A percentile compares a stretch with the other conserved stretches of the same genome.
These are phyloP conservation scores for Xerocomus potaroensis DNA, from an alignment of 768 basidiomycete species.

Conservation along the genomic window DNA sequence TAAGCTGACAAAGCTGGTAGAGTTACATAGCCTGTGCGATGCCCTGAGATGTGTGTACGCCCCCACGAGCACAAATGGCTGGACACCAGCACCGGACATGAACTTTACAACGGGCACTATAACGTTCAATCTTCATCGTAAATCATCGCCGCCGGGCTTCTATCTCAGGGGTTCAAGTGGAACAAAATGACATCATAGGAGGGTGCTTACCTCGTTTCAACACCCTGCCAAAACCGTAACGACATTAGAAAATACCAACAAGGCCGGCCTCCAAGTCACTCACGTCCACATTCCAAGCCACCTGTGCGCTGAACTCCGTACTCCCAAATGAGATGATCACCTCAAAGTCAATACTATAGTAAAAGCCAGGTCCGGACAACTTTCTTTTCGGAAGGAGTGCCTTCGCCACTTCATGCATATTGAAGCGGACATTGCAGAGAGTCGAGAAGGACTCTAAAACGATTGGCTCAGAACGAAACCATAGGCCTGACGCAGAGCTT, in stretches of 20 bases:
- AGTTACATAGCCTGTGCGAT: neutral
- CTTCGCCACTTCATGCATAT: conserved; percentile 5
- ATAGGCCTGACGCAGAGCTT: neutral
- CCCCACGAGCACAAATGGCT: neutral
- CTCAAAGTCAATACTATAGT: conserved; percentile 1
- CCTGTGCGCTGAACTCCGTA: conserved; percentile 24
- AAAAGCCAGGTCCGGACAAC: neutral
- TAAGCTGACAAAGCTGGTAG: neutral
- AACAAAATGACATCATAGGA: neutral
- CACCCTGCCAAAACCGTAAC: neutral
- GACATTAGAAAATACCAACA: neutral
- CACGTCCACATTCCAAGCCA: conserved; percentile 1
- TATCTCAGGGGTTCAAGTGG: neutral
- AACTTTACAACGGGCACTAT: neutral
- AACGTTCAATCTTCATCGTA: neutral
- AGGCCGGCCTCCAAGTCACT: neutral
- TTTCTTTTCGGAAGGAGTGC: neutral
- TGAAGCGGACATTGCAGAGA: conserved; percentile 7
- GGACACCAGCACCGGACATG: neutral
- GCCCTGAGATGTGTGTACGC: neutral
- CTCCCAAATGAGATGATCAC: conserved; percentile 15
- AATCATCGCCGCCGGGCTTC: conserved; percentile 1
- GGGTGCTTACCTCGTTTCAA: neutral
- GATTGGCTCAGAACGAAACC: neutral
- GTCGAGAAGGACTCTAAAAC: conserved; percentile 9